Conservation (phyloP, 129 eudicot species). For the Flaveria trinervia region DNA sequence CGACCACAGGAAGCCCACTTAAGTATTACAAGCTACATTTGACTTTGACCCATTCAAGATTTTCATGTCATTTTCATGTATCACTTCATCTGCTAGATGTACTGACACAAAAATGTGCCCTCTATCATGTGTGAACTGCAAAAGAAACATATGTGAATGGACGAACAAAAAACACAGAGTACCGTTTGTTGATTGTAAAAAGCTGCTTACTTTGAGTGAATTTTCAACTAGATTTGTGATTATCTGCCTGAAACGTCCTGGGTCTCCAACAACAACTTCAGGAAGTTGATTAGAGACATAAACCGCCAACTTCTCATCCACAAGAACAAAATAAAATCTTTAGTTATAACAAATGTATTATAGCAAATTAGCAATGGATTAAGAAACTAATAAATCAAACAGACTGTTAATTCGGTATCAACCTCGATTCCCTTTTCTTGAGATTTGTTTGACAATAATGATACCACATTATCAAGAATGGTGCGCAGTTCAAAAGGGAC, state of each 20-base stretch:
- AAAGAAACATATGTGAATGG: neutral
- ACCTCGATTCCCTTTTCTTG: constrained; percentile 84
- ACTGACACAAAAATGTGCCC: constrained; percentile 90
- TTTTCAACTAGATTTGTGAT: constrained; percentile 89
- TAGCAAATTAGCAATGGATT: neutral
- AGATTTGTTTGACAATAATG: constrained; percentile 71
- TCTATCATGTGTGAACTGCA: constrained; percentile 75
- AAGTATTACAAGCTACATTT: constrained; percentile 39
- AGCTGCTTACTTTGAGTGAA: constrained; percentile 70
- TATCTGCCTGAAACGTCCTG: constrained; percentile 82
- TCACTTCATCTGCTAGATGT: constrained; percentile 76
- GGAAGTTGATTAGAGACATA: constrained; percentile 89
- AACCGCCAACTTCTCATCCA: constrained; percentile 65
- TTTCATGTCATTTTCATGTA: constrained; percentile 37
- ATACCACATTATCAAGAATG: constrained; percentile 74
- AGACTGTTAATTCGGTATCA: neutral
- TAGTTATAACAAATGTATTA: constrained; percentile 14
- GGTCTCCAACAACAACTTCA: constrained; percentile 84
- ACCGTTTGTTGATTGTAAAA: constrained; percentile 15
- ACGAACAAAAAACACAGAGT: neutral
- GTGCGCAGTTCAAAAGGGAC: constrained; percentile 82
- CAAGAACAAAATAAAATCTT: constrained; percentile 2
- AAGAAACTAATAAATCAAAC: neutral
- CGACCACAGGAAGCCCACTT: constrained; percentile 74
- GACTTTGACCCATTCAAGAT: constrained; percentile 22